A percentile compares a stretch with the other conserved stretches of the same genome.
Conservation (phyloP, 345 rosid genomes). For the Luvunga scandens region DNA sequence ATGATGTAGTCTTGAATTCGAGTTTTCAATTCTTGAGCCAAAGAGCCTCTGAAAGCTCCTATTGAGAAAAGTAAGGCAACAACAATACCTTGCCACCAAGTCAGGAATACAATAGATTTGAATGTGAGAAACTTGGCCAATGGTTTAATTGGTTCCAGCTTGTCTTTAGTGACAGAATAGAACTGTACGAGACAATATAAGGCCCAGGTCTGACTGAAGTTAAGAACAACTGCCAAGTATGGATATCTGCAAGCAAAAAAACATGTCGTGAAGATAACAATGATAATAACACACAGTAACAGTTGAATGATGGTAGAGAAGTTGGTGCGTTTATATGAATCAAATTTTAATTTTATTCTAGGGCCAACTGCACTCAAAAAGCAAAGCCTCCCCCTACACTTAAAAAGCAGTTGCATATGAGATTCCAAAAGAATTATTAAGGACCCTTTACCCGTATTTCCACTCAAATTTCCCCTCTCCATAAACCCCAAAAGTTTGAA, state of each 20-base stretch:
- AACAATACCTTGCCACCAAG: conserved; percentile 99
- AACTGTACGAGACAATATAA: conserved; percentile 96
- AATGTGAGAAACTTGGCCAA: conserved; percentile 91
- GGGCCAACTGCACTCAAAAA: neutral
- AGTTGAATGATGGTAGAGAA: neutral
- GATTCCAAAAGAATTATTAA: neutral
- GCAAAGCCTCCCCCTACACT: neutral
- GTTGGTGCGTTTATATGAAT: neutral
- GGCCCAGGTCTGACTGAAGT: conserved; percentile 99
- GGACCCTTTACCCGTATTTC: conserved; percentile 74
- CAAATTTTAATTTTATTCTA: neutral
- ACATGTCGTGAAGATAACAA: conserved; percentile 1
- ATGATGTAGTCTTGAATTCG: conserved; percentile 94
- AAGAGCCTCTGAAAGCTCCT: conserved; percentile 80
- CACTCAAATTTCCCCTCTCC: conserved; percentile 98
- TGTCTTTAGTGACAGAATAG: conserved; percentile 83
- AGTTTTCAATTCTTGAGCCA: conserved; percentile 89
- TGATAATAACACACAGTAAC: neutral
- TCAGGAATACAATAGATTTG: conserved; percentile 94
- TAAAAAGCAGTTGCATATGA: neutral
- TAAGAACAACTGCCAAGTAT: conserved; percentile 89
- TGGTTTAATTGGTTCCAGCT: conserved; percentile 85
- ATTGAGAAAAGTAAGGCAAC: conserved; percentile 89
- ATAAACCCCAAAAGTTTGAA: conserved; percentile 88
- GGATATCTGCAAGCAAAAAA: conserved; percentile 69